phyloP scores from a whole-genome alignment of 495 filamentous ascomycete species.

The Xylaria cubensis region DNA sequence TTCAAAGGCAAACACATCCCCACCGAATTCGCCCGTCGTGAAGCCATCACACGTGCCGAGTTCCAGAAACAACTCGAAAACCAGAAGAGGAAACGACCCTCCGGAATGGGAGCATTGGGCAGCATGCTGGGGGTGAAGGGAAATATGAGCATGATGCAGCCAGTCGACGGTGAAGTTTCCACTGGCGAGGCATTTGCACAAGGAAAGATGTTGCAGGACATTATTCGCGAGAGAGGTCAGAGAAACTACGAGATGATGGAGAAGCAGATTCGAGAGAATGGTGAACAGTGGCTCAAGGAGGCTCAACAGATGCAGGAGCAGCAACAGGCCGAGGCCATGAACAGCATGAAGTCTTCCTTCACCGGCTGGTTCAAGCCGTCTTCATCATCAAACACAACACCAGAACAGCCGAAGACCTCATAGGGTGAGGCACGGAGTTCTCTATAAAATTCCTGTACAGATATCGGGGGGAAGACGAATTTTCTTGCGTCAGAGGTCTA shows the following conservation, averaged over 20 bases:
- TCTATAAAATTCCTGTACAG: slow-evolving; percentile 17
- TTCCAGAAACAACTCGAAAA: slow-evolving; percentile 78
- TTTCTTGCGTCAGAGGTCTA: slow-evolving; percentile 16
- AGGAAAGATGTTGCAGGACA: slow-evolving; percentile 94
- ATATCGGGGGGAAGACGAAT: slow-evolving; percentile 10
- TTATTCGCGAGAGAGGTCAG: slow-evolving; percentile 88
- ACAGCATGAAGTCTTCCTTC: slow-evolving; percentile 68
- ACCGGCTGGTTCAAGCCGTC: slow-evolving; percentile 54
- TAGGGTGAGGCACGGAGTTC: background rate
- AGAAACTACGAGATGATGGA: slow-evolving; percentile 88
- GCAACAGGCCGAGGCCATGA: slow-evolving; percentile 86
- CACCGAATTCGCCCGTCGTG: slow-evolving; percentile 85
- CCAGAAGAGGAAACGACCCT: slow-evolving; percentile 67
- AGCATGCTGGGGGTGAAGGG: slow-evolving; percentile 78
- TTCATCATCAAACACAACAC: slow-evolving; percentile 1
- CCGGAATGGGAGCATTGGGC: slow-evolving; percentile 67
- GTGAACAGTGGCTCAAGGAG: slow-evolving; percentile 92
- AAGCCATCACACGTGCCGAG: slow-evolving; percentile 78
- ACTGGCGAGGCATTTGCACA: slow-evolving; percentile 76
- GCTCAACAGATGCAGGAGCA: slow-evolving; percentile 86
- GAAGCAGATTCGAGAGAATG: slow-evolving; percentile 87
- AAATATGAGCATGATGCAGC: slow-evolving; percentile 56
- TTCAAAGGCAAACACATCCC: slow-evolving; percentile 88
- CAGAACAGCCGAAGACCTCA: slow-evolving; percentile 24
- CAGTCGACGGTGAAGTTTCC: slow-evolving; percentile 70